A percentile compares a stretch with the other conserved stretches of the same genome.
These are phyloP conservation scores for Aphanomyces stellatus DNA, from an alignment of 352 stramenopile species.

Conservation along the genomic window DNA sequence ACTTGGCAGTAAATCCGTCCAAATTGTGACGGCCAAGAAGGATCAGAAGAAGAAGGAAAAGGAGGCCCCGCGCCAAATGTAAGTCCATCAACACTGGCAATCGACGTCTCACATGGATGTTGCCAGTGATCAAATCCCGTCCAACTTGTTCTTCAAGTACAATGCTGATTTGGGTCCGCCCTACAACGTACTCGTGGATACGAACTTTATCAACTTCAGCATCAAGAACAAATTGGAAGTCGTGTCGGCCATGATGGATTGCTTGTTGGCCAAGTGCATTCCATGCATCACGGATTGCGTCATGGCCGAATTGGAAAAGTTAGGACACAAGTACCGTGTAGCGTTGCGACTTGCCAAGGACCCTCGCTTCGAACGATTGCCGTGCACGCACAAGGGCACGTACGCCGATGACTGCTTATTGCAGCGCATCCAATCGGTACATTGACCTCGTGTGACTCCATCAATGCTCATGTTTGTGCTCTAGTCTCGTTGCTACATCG, in stretches of 20 bases:
- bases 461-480: not conserved
- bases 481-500: conserved; percentile 96
- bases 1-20: conserved; percentile 58
- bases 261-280: conserved; percentile 97
- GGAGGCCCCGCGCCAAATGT: conserved; percentile 91
- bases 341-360: conserved; percentile 94
- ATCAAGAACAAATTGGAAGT: conserved; percentile 99
- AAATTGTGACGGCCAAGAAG: conserved; percentile 59
- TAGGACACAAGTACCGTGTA: conserved; percentile 97
- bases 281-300: conserved; percentile 99
- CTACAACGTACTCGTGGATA: conserved; percentile 99
- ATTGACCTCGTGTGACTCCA: not conserved
- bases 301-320: conserved; percentile 99
- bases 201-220: conserved; percentile 99
- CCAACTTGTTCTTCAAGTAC: conserved; percentile 99
- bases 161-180: conserved; percentile 97
- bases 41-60: conserved; percentile 86
- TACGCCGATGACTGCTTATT: conserved; percentile 99
- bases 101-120: not conserved
- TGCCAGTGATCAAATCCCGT: conserved; percentile 90
- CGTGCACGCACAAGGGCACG: conserved; percentile 97
- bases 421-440: conserved; percentile 76
- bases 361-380: conserved; percentile 96
- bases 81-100: conserved; percentile 19
- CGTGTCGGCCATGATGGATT: conserved; percentile 99